These are phyloP conservation scores for Hanseniaspora thailandica DNA, from an alignment of 805 yeast species.

Conservation along the genomic window DNA sequence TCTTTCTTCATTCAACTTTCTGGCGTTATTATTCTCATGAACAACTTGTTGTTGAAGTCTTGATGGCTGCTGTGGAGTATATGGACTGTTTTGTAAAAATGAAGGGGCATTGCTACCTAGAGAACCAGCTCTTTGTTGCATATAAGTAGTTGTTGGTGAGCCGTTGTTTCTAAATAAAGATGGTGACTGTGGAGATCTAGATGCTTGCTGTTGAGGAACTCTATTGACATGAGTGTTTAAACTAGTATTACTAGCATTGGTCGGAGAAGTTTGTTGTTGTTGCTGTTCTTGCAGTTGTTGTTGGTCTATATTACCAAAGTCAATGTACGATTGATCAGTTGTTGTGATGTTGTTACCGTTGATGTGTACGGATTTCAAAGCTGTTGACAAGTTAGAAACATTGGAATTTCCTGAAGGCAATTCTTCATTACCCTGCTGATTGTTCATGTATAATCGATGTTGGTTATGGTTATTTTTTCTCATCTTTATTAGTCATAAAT, in stretches of 20 bases:
- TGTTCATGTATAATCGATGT: background rate
- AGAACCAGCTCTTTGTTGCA: slow-evolving; percentile 13
- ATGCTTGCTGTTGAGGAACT: background rate
- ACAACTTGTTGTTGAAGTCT: slow-evolving; percentile 19
- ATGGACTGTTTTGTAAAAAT: slow-evolving; percentile 4
- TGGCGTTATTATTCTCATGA: slow-evolving; percentile 20
- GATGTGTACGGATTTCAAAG: slow-evolving; percentile 28
- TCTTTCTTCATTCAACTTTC: background rate
- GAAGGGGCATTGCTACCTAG: slow-evolving; percentile 5
- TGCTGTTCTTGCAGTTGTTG: slow-evolving; percentile 18
- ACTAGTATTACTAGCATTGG: slow-evolving; percentile 13
- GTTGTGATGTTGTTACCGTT: slow-evolving; percentile 23
- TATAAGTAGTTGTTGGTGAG: slow-evolving; percentile 15
- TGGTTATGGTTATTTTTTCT: too few species aligned
- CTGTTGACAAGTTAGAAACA: slow-evolving; percentile 29
- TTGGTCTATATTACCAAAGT: slow-evolving; percentile 19
- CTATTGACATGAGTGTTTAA: slow-evolving; percentile 22
- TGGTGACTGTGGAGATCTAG: slow-evolving; percentile 12
- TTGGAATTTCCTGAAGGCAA: slow-evolving; percentile 11
- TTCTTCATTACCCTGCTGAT: background rate
- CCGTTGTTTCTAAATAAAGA: slow-evolving; percentile 13
- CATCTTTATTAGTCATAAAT: too few species aligned
- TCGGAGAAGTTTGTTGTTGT: too few species aligned
- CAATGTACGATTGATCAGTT: slow-evolving; percentile 25
- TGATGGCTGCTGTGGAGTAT: slow-evolving; percentile 16